Conservation (phyloP, 1,284 basidiomycete genomes). For the Pseudozyma pruni region DNA sequence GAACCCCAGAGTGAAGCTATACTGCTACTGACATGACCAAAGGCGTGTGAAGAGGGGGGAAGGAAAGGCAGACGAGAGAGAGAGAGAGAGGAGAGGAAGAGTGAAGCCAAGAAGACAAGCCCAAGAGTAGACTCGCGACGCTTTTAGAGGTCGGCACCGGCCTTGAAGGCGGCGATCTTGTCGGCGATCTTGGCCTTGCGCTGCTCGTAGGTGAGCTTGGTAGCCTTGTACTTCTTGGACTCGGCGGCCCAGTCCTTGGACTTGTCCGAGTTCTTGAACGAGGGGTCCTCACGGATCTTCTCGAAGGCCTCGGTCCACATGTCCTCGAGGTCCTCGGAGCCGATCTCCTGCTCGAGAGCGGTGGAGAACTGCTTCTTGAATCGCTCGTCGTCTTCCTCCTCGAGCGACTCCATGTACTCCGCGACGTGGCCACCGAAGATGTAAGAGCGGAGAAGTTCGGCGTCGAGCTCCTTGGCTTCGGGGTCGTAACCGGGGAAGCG, state of each 20-base stretch:
- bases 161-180: constrained; percentile 64
- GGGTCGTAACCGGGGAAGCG: constrained; percentile 98
- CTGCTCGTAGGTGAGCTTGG: constrained; percentile 81
- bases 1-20: neutral
- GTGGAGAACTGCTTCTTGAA: constrained; percentile 99
- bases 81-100: neutral
- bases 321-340: constrained; percentile 97
- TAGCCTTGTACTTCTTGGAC: constrained; percentile 77
- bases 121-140: neutral
- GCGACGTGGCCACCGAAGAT: constrained; percentile 98
- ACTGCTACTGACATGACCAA: neutral
- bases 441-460: constrained; percentile 95
- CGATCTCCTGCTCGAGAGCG: constrained; percentile 94
- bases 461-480: constrained; percentile 92
- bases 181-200: constrained; percentile 64
- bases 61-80: constrained; percentile 4
- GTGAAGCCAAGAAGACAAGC: constrained; percentile 23
- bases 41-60: neutral
- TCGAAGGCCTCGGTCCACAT: constrained; percentile 82
- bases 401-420: constrained; percentile 99
- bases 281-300: constrained; percentile 93
- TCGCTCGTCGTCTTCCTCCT: constrained; percentile 99
- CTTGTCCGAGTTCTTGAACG: constrained; percentile 91
- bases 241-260: constrained; percentile 90
- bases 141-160: constrained; percentile 39